Evolutionary conservation across 169 alveolate species (phyloP).

Genomic region (Miamiensis avidus): DNA sequence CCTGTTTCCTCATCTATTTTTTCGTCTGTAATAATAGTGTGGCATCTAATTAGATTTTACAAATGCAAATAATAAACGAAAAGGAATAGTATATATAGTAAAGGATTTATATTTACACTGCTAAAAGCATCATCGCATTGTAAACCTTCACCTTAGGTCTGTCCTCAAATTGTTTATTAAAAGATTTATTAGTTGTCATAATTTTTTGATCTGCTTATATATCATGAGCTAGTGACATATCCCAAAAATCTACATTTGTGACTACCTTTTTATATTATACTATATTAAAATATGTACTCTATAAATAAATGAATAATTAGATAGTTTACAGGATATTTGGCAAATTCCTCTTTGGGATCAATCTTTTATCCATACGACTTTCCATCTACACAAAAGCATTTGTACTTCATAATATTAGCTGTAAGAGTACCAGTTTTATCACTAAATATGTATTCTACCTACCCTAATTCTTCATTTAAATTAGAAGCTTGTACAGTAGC

Average conservation of each 20-base stretch:
- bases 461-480: conserved; percentile 74
- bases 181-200: not conserved
- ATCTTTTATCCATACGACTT: conserved; percentile 46
- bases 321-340: not conserved
- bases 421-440: conserved; percentile 85
- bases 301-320: not conserved
- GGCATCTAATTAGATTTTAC: conserved; percentile 62
- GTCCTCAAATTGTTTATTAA: not conserved
- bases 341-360: not conserved
- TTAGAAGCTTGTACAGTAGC: conserved; percentile 35
- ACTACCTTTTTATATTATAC: not conserved
- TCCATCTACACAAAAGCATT: conserved; percentile 51
- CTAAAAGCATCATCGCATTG: not conserved
- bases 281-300: no score
- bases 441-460: conserved; percentile 70
- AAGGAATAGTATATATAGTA: conserved; percentile 1
- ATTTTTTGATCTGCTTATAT: not conserved
- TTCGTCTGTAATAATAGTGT: conserved; percentile 66
- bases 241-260: conserved; percentile 43
- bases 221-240: conserved; percentile 19
- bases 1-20: conserved; percentile 41
- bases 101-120: not conserved
- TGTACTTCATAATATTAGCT: conserved; percentile 66
- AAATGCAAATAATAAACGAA: conserved; percentile 19
- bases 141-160: not conserved